These are phyloP conservation scores for Paramecium octaurelia DNA, from an alignment of 73 alveolate species.

Conservation along the genomic window DNA sequence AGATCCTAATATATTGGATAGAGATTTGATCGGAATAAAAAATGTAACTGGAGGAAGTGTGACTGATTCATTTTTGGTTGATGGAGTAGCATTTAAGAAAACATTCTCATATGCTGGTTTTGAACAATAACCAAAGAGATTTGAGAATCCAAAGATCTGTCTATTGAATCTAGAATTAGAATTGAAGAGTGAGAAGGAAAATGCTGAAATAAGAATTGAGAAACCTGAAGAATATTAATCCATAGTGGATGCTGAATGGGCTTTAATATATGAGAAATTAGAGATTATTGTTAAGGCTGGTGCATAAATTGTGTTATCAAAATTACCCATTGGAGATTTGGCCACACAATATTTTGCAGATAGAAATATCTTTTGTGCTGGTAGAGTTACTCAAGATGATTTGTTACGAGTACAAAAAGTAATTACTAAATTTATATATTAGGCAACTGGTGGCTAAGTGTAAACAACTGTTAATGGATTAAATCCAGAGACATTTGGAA, in stretches of 20 bases:
- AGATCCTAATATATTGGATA: conserved; percentile 81
- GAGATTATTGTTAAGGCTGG: conserved; percentile 88
- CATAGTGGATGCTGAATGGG: conserved; percentile 98
- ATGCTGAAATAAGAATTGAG: conserved; percentile 92
- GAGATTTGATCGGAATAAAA: conserved; percentile 87
- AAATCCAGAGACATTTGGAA: conserved; percentile 77
- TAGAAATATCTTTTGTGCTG: conserved; percentile 92
- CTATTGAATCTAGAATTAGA: conserved; percentile 92
- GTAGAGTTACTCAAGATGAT: conserved; percentile 92
- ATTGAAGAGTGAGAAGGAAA: conserved; percentile 94
- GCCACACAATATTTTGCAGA: conserved; percentile 96
- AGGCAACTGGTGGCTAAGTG: conserved; percentile 94
- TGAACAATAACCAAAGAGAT: conserved; percentile 96
- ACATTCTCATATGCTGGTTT: conserved; percentile 96
- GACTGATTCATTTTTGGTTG: conserved; percentile 83
- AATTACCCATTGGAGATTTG: conserved; percentile 96
- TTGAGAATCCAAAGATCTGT: conserved; percentile 86
- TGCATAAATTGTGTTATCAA: conserved; percentile 88
- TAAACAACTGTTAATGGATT: conserved; percentile 92
- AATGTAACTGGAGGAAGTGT: conserved; percentile 91
- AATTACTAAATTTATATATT: neutral
- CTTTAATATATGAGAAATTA: conserved; percentile 91
- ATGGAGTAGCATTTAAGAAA: conserved; percentile 98
- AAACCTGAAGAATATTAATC: conserved; percentile 91
- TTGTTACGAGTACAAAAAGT: conserved; percentile 80